phyloP scores from a whole-genome alignment of 305 asterid genomes.

The Fraxinus sp. region DNA sequence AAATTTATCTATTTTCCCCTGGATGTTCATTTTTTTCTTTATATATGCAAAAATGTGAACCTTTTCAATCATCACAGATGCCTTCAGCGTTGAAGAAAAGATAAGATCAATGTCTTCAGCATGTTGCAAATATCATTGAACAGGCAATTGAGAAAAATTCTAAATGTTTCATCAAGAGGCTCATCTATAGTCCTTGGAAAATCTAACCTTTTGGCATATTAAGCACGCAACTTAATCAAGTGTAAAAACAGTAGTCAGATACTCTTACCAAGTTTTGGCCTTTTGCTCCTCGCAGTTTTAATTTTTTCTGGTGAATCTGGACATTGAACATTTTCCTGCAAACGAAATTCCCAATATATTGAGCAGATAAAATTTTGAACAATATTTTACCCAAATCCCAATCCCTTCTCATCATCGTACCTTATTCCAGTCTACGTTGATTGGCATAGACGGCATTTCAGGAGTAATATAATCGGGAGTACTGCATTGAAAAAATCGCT shows the following conservation, averaged over 20 bases:
- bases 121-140: not conserved
- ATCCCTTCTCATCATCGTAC: constrained; percentile 27
- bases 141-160: not conserved
- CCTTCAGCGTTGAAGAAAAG: not conserved
- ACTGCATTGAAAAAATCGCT: constrained; percentile 30
- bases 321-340: constrained; percentile 59
- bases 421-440: constrained; percentile 40
- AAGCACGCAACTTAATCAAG: not conserved
- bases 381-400: not conserved
- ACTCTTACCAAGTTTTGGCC: constrained; percentile 55
- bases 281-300: constrained; percentile 48
- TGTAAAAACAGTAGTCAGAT: not conserved
- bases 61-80: not conserved
- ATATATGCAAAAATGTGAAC: not conserved
- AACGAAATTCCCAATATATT: constrained; percentile 6
- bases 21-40: not conserved
- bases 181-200: not conserved
- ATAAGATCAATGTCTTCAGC: not conserved
- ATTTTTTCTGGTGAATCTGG: constrained; percentile 77
- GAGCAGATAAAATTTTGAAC: constrained; percentile 12
- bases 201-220: not conserved
- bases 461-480: constrained; percentile 94
- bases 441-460: constrained; percentile 51
- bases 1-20: not conserved
- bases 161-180: not conserved